Conservation (phyloP, 2,329 filamentous ascomycete genomes). For the Aspergillus pseudoterreus region DNA sequence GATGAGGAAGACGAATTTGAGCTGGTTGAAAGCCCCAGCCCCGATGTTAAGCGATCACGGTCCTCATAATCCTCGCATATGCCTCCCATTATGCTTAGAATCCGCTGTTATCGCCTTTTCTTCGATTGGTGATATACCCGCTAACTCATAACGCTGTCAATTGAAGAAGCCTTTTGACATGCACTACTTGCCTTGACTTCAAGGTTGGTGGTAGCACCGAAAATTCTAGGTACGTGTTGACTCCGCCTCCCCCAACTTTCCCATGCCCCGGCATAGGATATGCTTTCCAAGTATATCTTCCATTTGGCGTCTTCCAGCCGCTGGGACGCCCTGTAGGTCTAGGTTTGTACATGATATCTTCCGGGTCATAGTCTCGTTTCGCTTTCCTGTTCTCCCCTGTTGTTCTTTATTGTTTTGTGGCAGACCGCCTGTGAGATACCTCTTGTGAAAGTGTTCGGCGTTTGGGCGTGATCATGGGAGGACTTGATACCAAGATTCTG, state of each 20-base stretch:
- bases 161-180: too few species aligned
- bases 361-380: background rate
- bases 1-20: constrained; percentile 34
- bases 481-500: background rate
- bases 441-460: background rate
- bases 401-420: background rate
- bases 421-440: background rate
- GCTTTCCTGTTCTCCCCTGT: background rate
- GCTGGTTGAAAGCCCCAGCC: constrained; percentile 18
- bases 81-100: background rate
- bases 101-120: background rate
- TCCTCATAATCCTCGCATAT: constrained; percentile 31
- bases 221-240: constrained; percentile 17
- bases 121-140: background rate
- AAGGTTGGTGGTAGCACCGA: background rate
- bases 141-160: too few species aligned
- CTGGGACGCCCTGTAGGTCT: constrained; percentile 8
- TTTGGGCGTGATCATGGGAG: background rate
- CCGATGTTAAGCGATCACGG: constrained; percentile 53
- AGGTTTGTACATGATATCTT: constrained; percentile 18
- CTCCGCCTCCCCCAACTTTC: background rate
- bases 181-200: too few species aligned
- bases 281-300: constrained; percentile 4
- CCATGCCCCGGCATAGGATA: constrained; percentile 2
- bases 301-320: background rate